Base-by-base conservation (phyloP, 306 rosid species). In the Cucurbita argyrosperma region DNA sequence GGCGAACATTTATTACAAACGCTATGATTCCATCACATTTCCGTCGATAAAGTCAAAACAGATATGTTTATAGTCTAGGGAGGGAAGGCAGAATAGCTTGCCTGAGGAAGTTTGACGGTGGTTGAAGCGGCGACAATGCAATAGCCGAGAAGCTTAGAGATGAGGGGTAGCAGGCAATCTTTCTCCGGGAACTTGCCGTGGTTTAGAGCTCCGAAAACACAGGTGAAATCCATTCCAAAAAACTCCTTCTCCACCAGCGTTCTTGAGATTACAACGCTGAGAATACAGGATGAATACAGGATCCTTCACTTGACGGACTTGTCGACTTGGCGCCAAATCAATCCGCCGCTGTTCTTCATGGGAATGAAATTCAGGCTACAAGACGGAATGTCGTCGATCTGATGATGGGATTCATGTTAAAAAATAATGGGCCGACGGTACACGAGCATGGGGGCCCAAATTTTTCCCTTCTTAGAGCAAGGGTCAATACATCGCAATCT, bases 31-130 rank as follows among this genome's bases (percentile, higher is more conserved):
- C 26, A 8, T 69, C 57, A 5, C 42, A 21, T 49, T 23, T 68
- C n/a, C 6, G 7, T 69, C 7, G 26, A 7, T 21, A 8, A 66
- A 42, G 9, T 18, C 8, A 23, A 23, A 15, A 62, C 9, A 42
- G 50, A 38, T 18, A 40, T 2, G 42, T 1, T n/a, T 13, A 12
- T 50, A 9, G 51, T 12, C 0, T 16, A 7, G n/a, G 10, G 5
- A 8, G 13, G 47, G 8, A 19, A 18, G n/a, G 37, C n/a, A 5
- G 38, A 11, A 13, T 52, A 68, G 21, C 55, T 46, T 82, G 83
- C 98, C 96, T 95, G 99, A 35, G 99, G 99, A 79, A 95, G 89
- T 82, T 95, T 91, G 84, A 95, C 99, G 79, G 97, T 90, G 83
- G 97, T 95, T 78, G 98, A 95, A 16, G 99, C 96, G 68, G 99